These are phyloP conservation scores for Geranium rotundifolium DNA, from an alignment of 345 rosid genomes.

Conservation along the genomic window DNA sequence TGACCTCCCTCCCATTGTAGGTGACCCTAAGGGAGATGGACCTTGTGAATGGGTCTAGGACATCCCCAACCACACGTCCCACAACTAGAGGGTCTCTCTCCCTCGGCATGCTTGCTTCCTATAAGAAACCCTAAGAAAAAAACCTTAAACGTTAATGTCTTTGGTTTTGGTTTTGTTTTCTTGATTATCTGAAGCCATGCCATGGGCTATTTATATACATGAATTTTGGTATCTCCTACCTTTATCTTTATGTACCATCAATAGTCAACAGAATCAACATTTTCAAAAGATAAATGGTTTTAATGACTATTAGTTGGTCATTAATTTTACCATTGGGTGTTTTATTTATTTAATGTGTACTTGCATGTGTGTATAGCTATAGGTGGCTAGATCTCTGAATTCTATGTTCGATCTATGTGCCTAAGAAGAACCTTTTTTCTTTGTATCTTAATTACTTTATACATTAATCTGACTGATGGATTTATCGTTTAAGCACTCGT, in stretches of 20 bases:
- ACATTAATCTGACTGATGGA: too few species aligned
- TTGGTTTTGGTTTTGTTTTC: too few species aligned
- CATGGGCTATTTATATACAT: neutral
- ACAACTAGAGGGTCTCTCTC: constrained; percentile 49
- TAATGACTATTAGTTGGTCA: neutral
- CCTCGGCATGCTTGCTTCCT: constrained; percentile 25
- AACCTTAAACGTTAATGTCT: too few species aligned
- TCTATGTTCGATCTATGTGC: too few species aligned
- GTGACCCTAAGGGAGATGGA: constrained; percentile 31
- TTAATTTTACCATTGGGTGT: too few species aligned
- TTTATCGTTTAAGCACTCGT: too few species aligned
- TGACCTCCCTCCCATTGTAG: constrained; percentile 24
- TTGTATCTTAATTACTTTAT: too few species aligned
- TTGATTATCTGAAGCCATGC: neutral
- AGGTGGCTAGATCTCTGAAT: too few species aligned
- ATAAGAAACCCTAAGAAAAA: too few species aligned
- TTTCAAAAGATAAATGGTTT: neutral
- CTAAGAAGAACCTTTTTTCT: too few species aligned
- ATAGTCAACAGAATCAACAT: neutral
- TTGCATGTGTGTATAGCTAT: too few species aligned
- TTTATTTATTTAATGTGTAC: too few species aligned
- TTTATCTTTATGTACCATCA: neutral
- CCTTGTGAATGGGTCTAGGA: constrained; percentile 42
- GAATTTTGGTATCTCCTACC: neutral
- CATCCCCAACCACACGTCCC: constrained; percentile 62